phyloP scores from a whole-genome alignment of 768 basidiomycete genomes.

The Kondoa malvinella region DNA sequence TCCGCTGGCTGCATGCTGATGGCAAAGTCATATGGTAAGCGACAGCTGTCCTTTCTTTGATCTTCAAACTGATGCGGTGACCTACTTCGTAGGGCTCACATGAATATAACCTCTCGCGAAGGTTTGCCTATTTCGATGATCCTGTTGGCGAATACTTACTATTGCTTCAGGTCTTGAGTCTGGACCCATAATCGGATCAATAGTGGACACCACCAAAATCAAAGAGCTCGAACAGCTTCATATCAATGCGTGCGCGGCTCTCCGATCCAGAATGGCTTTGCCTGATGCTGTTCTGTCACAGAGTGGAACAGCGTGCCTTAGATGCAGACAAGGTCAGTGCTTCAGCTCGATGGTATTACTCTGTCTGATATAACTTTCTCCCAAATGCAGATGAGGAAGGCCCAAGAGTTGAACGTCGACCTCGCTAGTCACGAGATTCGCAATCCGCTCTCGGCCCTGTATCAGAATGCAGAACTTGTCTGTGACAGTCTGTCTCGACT shows the following conservation, averaged over 20 bases:
- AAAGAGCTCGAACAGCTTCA: constrained; percentile 19
- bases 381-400: not conserved
- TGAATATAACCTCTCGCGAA: no score
- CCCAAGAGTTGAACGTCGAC: constrained; percentile 13
- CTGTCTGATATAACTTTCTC: no score
- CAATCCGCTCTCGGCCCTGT: constrained; percentile 17
- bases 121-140: no score
- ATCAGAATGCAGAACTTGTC: constrained; percentile 21
- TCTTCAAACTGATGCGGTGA: no score
- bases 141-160: no score
- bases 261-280: no score
- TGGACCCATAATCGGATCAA: constrained; percentile 7
- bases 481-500: not conserved
- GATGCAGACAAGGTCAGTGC: constrained; percentile 21
- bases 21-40: no score
- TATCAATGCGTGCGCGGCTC: no score
- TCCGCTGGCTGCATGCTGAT: not conserved
- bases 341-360: no score
- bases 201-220: constrained; percentile 20
- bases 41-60: no score
- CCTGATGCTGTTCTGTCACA: no score
- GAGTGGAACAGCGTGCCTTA: constrained; percentile 19
- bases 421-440: constrained; percentile 20
- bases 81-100: no score
- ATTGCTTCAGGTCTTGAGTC: not conserved